A percentile compares a stretch with the other conserved stretches of the same genome.
Evolutionary conservation across 2,329 filamentous ascomycete species (phyloP).

Genomic region (Cladophialophora bantiana): DNA sequence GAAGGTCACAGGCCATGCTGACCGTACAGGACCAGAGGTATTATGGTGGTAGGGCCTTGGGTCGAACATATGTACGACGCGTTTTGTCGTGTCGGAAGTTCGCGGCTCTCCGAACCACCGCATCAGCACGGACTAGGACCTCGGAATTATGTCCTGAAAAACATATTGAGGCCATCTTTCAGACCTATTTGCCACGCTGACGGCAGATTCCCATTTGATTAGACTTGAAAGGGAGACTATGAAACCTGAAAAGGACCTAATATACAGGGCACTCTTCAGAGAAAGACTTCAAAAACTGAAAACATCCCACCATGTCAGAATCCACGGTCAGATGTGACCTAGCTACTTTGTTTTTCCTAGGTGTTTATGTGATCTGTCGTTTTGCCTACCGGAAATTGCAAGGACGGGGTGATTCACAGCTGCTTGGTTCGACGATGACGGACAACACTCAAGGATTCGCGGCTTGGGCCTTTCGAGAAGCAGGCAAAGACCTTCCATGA

Average conservation of each 20-base stretch:
- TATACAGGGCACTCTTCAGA: background rate
- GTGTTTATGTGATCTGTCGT: background rate
- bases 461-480: background rate
- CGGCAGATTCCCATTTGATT: constrained; percentile 1
- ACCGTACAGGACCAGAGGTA: background rate
- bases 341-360: background rate
- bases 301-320: constrained; percentile 1
- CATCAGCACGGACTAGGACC: constrained; percentile 10
- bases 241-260: background rate
- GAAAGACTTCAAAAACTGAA: background rate
- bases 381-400: background rate
- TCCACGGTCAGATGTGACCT: background rate
- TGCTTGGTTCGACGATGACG: background rate
- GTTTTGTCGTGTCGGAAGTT: constrained; percentile 7
- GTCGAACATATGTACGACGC: background rate
- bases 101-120: constrained; percentile 6
- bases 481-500: constrained; percentile 11
- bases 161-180: background rate
- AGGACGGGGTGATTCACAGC: background rate
- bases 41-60: background rate
- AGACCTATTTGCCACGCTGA: constrained; percentile 22
- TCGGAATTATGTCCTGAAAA: background rate
- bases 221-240: background rate
- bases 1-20: background rate
- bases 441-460: background rate